Evolutionary conservation across 1,284 basidiomycete species (phyloP).

Genomic region (Dichomitus squalens): DNA sequence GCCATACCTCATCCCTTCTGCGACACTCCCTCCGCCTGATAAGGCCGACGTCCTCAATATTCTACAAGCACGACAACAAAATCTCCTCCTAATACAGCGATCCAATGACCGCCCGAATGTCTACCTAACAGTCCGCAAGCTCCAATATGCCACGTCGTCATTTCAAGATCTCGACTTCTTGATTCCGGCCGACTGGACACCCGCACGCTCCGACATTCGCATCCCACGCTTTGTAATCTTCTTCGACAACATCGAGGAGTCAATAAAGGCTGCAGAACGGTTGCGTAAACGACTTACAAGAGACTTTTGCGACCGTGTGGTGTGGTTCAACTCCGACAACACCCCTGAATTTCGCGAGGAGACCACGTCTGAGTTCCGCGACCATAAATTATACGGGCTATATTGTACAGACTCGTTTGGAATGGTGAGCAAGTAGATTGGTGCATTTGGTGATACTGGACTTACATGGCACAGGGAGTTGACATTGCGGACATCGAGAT

Average conservation of each 20-base stretch:
- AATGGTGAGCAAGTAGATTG: slow-evolving; percentile 33
- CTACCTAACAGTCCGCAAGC: slow-evolving; percentile 28
- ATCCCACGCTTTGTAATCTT: slow-evolving; percentile 33
- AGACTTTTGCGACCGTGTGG: slow-evolving; percentile 25
- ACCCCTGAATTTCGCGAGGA: slow-evolving; percentile 26
- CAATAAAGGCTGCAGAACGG: slow-evolving; percentile 22
- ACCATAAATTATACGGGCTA: slow-evolving; percentile 20
- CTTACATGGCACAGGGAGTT: too few relatives aligned
- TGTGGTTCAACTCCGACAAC: slow-evolving; percentile 36
- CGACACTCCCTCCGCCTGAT: slow-evolving; percentile 34
- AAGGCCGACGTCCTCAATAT: slow-evolving; percentile 28
- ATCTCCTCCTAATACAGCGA: slow-evolving; percentile 7
- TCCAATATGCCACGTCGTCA: slow-evolving; percentile 25
- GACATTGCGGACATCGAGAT: too few relatives aligned
- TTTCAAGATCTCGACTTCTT: slow-evolving; percentile 38
- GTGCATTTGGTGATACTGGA: too few relatives aligned
- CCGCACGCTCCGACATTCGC: not conserved
- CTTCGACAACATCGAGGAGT: slow-evolving; percentile 34
- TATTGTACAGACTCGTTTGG: slow-evolving; percentile 35
- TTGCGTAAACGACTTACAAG: slow-evolving; percentile 22
- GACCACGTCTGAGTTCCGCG: slow-evolving; percentile 12
- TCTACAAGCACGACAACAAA: slow-evolving; percentile 7
- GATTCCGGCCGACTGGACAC: slow-evolving; percentile 22
- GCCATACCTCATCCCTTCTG: slow-evolving; percentile 36
- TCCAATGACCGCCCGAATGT: slow-evolving; percentile 40